Evolutionary conservation across 2,329 filamentous ascomycete genomes (phyloP), one percentile per base, ranked within the genome.

Genomic region (Cercospora sojina): DNA sequence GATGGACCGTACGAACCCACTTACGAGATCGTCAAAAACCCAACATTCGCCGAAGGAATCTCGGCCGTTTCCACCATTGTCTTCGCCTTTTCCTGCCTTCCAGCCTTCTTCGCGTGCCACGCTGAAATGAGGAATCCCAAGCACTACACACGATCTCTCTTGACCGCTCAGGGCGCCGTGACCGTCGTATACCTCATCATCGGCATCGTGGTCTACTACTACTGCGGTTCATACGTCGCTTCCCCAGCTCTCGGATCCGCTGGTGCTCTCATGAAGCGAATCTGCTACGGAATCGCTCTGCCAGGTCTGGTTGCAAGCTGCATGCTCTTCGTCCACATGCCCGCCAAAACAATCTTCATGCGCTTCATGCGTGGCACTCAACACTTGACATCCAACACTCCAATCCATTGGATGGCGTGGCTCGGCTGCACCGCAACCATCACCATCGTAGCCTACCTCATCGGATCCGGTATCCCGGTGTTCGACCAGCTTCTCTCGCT

Each of bases 31-130:
- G 71, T 68, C 6, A 64, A 65, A 13, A 41, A 53, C 2, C 29
- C 71, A 5, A 70, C 63, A 2, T 75, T 90, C 47, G 80, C 81
- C 47, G 80, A 85, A 43, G 86, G 80, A 18, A 88, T 90, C 73
- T 82, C 87, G 12, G 84, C 86, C 25, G 83, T 90, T 35, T 84
- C 83, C 72, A 91, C 76, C 3, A 69, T 77, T 55, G 71, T 81
- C 25, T 81, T 81, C 57, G 75, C 80, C 5, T 81, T 75, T 61
- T 75, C 77, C 3, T 79, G 78, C 25, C 78, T 78, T 0, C 74
- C 78, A 0, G 77, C 74, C 8, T 81, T 78, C 72, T 77, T 80
- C 69, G 74, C 77, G 1, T 76, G 80, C 62, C 74, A 75, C 1
- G 74, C 78, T 0, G 79, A 80, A 64, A 81, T 81, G 79, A 74